Conservation (phyloP, 495 filamentous ascomycete species). For the Xylaria sp. region DNA sequence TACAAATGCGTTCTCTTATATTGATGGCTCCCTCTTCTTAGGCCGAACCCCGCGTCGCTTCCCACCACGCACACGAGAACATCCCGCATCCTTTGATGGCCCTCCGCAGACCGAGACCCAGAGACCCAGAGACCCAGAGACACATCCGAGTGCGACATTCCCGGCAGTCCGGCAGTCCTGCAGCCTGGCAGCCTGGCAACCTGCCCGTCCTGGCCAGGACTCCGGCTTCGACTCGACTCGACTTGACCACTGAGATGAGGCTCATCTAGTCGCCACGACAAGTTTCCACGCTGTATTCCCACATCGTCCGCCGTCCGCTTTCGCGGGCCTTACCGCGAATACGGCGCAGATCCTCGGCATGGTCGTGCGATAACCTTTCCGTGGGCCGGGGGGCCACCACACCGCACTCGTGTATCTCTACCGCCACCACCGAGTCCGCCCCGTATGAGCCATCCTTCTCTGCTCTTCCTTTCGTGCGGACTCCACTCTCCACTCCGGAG, state of each 20-base stretch:
- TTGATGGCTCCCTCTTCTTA: not conserved
- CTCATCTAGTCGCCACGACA: constrained; percentile 33
- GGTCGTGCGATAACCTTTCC: constrained; percentile 54
- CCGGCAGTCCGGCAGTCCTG: too few species aligned
- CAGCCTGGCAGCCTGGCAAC: too few species aligned
- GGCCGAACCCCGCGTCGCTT: not conserved
- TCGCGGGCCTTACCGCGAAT: constrained; percentile 61
- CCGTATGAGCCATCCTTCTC: constrained; percentile 1
- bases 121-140: not conserved
- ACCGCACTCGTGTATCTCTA: constrained; percentile 15
- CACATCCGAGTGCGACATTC: not conserved
- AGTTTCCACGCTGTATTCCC: constrained; percentile 54
- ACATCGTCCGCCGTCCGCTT: constrained; percentile 47
- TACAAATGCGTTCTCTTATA: not conserved
- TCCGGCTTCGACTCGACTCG: not conserved
- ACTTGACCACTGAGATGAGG: constrained; percentile 44
- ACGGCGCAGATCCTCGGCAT: constrained; percentile 52
- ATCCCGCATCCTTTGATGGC: not conserved
- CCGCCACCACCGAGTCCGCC: not conserved
- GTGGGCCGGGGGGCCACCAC: constrained; percentile 61
- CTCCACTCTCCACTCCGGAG: not conserved
- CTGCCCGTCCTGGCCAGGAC: constrained; percentile 6
- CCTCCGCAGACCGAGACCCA: too few species aligned
- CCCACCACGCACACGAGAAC: not conserved
- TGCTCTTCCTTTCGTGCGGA: not conserved